Base-by-base conservation (phyloP, 371 early-diverging fungal species). In the Gilbertella persicaria region DNA sequence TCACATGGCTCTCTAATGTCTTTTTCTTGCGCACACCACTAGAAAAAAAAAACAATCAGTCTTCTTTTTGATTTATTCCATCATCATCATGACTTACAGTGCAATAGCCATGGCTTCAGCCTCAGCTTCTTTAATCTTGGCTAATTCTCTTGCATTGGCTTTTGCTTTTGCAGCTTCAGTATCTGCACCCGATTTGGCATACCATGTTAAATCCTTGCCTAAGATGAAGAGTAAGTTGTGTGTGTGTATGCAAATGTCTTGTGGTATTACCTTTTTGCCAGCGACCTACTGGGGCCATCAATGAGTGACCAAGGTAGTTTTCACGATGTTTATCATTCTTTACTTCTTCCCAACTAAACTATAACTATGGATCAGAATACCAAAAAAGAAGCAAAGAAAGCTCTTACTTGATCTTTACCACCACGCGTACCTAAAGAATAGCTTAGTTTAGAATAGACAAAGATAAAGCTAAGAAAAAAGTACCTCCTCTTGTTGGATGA, bases 301-400 rank as follows among this genome's bases (percentile, higher is more conserved):
- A 53, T 3, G 91, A 90, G 69, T 93, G 89, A 10, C 94, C 94
- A 14, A 93, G 80, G 64, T 93, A 93, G 66, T 90, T 89, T 75
- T 90, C 91, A 38, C 94, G 79, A 64, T 91, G 74, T 57, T 90
- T 89, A 62, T 93, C 91, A 45, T 87, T 84, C 62, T 91, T 90
- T 26, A 90, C 93, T 45, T 85, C 84, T 30, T 85, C 85, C 85
- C 85, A 86, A 37, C 55, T 73, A 47, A 75, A 79, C 69, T 75
- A 50, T 33, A 38, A 29, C 38, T 17, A 23, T 29, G 2, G 30
- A 28, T 19, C 8, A 42, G 1, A 21, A 28, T 43, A 19, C 44
- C 50, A 44, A 49, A 38, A 28, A 33, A 49, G 47, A 50, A 41
- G 5, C 20, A 43, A 19, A 13, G 12, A 19, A n/a, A 9, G 4